These are phyloP conservation scores for Solanum piurae DNA, from an alignment of 257 asterid genomes.

Conservation along the genomic window DNA sequence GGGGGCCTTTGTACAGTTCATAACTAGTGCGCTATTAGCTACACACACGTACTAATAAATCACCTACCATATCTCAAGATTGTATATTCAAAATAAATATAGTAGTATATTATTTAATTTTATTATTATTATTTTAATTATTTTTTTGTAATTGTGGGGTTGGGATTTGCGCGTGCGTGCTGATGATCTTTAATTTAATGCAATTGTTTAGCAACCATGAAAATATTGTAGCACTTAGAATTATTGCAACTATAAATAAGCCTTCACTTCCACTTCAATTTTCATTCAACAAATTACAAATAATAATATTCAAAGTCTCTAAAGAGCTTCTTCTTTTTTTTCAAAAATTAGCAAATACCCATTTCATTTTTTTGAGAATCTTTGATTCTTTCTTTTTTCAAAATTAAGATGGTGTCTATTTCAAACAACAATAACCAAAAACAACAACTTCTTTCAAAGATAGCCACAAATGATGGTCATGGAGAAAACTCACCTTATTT, in stretches of 20 bases:
- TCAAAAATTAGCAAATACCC: background rate
- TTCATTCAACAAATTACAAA: background rate
- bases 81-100: background rate
- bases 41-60: background rate
- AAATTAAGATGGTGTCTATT: conserved; percentile 4
- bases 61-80: background rate
- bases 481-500: conserved; percentile 31
- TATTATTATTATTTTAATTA: background rate
- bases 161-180: background rate
- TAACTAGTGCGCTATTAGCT: background rate
- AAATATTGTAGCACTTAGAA: background rate
- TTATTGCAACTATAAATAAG: background rate
- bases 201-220: background rate
- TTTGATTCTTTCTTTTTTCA: background rate
- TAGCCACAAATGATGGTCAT: conserved; percentile 27
- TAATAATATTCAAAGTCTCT: background rate
- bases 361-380: background rate
- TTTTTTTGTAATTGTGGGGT: background rate
- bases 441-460: conserved; percentile 15
- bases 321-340: too few relatives aligned
- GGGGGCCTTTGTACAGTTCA: background rate
- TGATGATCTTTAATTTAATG: background rate
- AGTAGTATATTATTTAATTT: background rate
- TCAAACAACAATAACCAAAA: background rate
- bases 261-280: background rate